Percentiles rank a stretch among this genome's conserved stretches.
These are phyloP conservation scores for Fusarium multiceps DNA, from an alignment of 2,329 filamentous ascomycete genomes.

Conservation along the genomic window DNA sequence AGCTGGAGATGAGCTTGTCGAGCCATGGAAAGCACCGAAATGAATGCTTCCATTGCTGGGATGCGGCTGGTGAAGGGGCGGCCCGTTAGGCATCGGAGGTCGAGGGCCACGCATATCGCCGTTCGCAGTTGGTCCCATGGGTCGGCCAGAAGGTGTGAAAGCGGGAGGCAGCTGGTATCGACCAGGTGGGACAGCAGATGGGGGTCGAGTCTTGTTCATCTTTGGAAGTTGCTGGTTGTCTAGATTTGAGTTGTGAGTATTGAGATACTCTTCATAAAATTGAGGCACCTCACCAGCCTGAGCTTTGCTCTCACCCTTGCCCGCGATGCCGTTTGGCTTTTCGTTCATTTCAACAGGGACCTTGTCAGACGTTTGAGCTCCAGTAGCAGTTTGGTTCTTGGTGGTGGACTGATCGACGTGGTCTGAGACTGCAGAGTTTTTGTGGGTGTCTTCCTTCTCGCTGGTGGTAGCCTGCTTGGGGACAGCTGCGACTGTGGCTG, in stretches of 20 bases:
- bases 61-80: slow-evolving; percentile 61
- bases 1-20: slow-evolving; percentile 68
- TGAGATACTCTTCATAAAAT: neutral
- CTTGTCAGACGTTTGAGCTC: slow-evolving; percentile 19
- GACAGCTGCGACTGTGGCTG: slow-evolving; percentile 23
- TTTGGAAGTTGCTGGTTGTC: slow-evolving; percentile 32
- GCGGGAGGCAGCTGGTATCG: slow-evolving; percentile 59
- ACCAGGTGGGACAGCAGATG: slow-evolving; percentile 49
- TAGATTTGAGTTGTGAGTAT: slow-evolving; percentile 19
- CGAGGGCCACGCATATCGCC: slow-evolving; percentile 50
- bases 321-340: slow-evolving; percentile 34
- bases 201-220: slow-evolving; percentile 44
- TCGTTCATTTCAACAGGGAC: slow-evolving; percentile 6
- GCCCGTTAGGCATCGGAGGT: slow-evolving; percentile 50
- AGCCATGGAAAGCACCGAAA: slow-evolving; percentile 66
- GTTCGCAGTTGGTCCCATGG: slow-evolving; percentile 48
- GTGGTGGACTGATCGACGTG: slow-evolving; percentile 43
- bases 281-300: slow-evolving; percentile 30
- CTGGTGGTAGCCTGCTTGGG: slow-evolving; percentile 29
- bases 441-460: slow-evolving; percentile 30
- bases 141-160: slow-evolving; percentile 53
- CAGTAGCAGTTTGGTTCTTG: slow-evolving; percentile 21
- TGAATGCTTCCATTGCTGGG: slow-evolving; percentile 67
- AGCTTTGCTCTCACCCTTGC: slow-evolving; percentile 28
- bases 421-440: slow-evolving; percentile 26